Base-by-base conservation (phyloP, 2,329 filamentous ascomycete genomes). In the Stemphylium beticola region DNA sequence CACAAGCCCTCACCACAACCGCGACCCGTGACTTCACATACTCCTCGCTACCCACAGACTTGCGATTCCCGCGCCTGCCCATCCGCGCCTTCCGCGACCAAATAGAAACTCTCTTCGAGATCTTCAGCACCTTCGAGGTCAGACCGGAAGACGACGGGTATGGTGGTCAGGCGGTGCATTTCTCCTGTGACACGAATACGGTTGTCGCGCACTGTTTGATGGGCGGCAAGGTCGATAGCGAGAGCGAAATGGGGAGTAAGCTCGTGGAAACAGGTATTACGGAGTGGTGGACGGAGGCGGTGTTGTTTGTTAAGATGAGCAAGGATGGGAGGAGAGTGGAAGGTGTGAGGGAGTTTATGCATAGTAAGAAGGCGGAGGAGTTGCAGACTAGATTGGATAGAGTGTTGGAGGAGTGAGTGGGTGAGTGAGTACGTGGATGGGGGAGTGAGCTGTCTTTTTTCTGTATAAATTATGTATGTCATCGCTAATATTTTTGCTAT, bases 51-150 rank as follows among this genome's bases (percentile, higher is more conserved):
- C 8, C 79, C 78, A 2, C 58, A 66, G 38, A 77, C 76, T 68
- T 81, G 8, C 71, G 70, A 7, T 74, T 79, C 62, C 73, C 74
- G 1, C 46, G 66, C 4, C 73, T 75, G 22, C 61, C 74, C 51
- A 68, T 69, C 40, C 68, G 70, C 1, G 64, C 71, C 1, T 81
- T 80, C 46, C 68, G 70, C 15, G 59, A 66, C 10, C 77, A 80
- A 62, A 77, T 78, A 1, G 60, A 60, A 1, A 70, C 71, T 34
- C 75, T 81, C 29, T 79, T 79, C 56, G 72, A 68, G 6, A 55
- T 80, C 12, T 81, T 81, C 59, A 65, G 70, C 29, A 58, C 61
- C 8, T 80, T 81, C 57, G 57, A 64, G 8, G 78, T 81, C 74
- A 57, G 72, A 4, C 76, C 78, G 0, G 66, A 71, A 43, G 57